phyloP scores from a whole-genome alignment of 139 green algal species.

The Chlorella sp. region DNA sequence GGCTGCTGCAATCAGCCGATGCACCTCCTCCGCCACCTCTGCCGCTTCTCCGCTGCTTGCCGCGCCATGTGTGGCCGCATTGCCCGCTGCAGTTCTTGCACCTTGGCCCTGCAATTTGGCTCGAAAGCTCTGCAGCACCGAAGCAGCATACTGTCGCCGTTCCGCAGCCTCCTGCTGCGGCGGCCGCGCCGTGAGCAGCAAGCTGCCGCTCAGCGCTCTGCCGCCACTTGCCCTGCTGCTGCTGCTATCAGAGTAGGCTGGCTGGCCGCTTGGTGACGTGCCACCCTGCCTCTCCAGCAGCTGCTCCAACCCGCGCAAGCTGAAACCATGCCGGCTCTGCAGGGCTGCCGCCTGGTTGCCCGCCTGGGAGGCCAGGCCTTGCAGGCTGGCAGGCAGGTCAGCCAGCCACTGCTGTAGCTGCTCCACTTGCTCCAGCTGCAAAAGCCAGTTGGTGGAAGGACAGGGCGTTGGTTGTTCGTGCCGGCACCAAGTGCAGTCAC shows the following conservation, averaged over 20 bases:
- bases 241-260: background rate
- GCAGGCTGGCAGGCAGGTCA: background rate
- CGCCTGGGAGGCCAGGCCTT: background rate
- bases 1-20: slow-evolving; percentile 73
- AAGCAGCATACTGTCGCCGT: background rate
- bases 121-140: background rate
- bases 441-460: too few species aligned
- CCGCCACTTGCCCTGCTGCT: background rate
- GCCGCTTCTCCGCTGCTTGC: background rate
- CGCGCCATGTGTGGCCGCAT: background rate
- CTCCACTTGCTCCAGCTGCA: slow-evolving; percentile 14
- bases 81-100: too few species aligned
- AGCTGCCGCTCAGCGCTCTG: background rate
- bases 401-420: background rate
- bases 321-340: slow-evolving; percentile 18
- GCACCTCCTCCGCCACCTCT: slow-evolving; percentile 38
- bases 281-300: background rate
- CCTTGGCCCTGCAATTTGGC: background rate
- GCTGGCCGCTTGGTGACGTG: background rate
- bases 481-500: too few species aligned
- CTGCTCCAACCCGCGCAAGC: slow-evolving; percentile 2
- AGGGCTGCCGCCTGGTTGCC: background rate
- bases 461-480: too few species aligned
- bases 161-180: background rate
- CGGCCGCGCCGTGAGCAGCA: background rate